Conservation (phyloP, 2,329 filamentous ascomycete genomes). For the Calonectria pauciramosa region DNA sequence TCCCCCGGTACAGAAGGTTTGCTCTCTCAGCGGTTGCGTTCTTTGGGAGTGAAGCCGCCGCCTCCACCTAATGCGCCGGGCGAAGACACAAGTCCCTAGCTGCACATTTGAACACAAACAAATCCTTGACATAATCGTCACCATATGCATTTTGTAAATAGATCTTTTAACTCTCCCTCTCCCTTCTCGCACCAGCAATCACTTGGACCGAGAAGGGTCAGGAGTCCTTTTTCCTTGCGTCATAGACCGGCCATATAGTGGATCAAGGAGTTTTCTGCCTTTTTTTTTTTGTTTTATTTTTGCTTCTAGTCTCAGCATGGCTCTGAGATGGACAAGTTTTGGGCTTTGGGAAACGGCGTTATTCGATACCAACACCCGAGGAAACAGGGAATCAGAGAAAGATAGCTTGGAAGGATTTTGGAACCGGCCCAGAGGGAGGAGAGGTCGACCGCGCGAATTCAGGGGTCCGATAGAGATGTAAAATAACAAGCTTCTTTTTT, state of each 20-base stretch:
- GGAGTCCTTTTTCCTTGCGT: not conserved
- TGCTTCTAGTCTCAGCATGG: not conserved
- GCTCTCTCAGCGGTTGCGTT: slow-evolving; percentile 76
- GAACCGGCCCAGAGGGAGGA: not conserved
- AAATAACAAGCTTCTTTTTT: not conserved
- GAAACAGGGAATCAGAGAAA: not conserved
- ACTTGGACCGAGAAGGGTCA: not conserved
- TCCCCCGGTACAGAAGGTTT: slow-evolving; percentile 71
- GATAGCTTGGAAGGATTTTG: slow-evolving; percentile 2
- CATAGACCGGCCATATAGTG: slow-evolving; percentile 16
- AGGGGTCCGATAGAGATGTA: slow-evolving; percentile 8
- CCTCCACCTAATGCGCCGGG: slow-evolving; percentile 21
- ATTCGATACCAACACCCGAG: slow-evolving; percentile 20
- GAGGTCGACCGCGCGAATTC: too few relatives aligned
- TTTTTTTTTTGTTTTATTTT: not conserved
- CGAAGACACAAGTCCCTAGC: slow-evolving; percentile 17
- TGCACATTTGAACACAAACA: not conserved
- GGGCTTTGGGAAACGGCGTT: slow-evolving; percentile 13
- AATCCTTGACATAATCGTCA: not conserved
- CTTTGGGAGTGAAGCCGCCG: slow-evolving; percentile 65
- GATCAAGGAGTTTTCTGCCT: not conserved
- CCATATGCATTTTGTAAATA: slow-evolving; percentile 21
- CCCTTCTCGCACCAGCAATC: not conserved
- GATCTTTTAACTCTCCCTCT: not conserved
- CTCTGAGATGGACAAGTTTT: not conserved